A percentile compares a stretch with the other conserved stretches of the same genome.
phyloP scores from a whole-genome alignment of 495 filamentous ascomycete genomes.

The Talaromyces thailandensis region DNA sequence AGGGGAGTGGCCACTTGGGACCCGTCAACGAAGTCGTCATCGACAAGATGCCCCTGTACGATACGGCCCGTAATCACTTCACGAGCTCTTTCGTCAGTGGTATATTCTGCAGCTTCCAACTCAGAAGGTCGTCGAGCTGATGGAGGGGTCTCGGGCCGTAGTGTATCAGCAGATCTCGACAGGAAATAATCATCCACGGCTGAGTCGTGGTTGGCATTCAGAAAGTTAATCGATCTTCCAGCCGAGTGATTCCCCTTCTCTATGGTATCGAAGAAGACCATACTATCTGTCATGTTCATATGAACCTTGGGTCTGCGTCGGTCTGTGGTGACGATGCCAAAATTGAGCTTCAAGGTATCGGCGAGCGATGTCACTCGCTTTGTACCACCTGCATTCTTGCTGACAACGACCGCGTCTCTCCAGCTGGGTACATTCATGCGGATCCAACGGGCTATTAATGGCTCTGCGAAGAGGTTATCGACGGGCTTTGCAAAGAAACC shows the following conservation, averaged over 20 bases:
- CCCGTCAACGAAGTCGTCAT: slow-evolving; percentile 73
- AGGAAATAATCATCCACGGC: slow-evolving; percentile 4
- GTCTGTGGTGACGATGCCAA: slow-evolving; percentile 94
- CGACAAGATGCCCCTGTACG: slow-evolving; percentile 92
- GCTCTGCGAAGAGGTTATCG: slow-evolving; percentile 94
- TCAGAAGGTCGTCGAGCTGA: slow-evolving; percentile 32
- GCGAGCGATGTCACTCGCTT: slow-evolving; percentile 96
- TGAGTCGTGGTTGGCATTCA: neutral
- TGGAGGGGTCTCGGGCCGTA: slow-evolving; percentile 28
- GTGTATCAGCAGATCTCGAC: slow-evolving; percentile 2
- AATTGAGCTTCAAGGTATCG: slow-evolving; percentile 93
- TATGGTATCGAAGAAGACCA: slow-evolving; percentile 38
- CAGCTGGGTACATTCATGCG: slow-evolving; percentile 76
- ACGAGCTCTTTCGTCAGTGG: slow-evolving; percentile 75
- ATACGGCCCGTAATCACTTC: slow-evolving; percentile 89
- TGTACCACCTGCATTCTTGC: slow-evolving; percentile 95
- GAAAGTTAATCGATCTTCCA: neutral
- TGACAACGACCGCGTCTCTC: slow-evolving; percentile 89
- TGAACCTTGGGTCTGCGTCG: slow-evolving; percentile 52
- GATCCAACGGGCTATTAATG: slow-evolving; percentile 94
- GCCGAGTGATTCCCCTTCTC: slow-evolving; percentile 17
- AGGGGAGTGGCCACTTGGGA: slow-evolving; percentile 44
- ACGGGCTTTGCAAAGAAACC: slow-evolving; percentile 98
- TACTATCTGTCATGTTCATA: slow-evolving; percentile 59
- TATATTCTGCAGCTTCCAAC: slow-evolving; percentile 51